Evolutionary conservation across 148 eudicot genomes (phyloP), one percentile per base, ranked within the genome.

Genomic region (Rhododendron simsii): DNA sequence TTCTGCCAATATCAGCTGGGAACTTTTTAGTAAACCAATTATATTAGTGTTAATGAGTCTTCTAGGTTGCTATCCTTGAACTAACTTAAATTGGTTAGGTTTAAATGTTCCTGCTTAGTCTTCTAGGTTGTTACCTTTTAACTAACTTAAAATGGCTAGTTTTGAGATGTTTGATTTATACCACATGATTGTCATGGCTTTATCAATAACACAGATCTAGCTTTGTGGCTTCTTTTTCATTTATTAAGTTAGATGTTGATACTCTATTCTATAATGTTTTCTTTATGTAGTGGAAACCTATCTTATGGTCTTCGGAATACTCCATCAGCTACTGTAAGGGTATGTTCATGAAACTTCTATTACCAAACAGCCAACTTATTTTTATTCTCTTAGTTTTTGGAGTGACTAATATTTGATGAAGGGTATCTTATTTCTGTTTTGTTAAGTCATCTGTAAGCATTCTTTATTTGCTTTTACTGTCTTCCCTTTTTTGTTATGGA

Each of bases 281-380:
- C 65, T 44, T 84, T n/a, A 84, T 88, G 88, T 93, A 97, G 99
- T 89, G 98, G 98, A 81, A 92, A 93, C 88, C 11, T 87, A 77
- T 91, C 99, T 45, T 93, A 91, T 90, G 99, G 99, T 84, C 98
- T 97, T 77, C 95, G 98, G 51, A 94, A 93, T 86, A 93, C 98
- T 82, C 88, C 92, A 28, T 92, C 95, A 83, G 98, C 98, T 71
- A 93, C 93, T 84, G 86, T 94, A 51, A 87, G 82, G 98, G 99
- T 95, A 90, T 86, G 91, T 77, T 79, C 16, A 53, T 87, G 63
- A 89, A 86, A 63, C 45, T 65, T 55, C 2, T 26, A 50, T 50
- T 44, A n/a, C 41, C 39, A 57, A 55, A 81, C 51, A 5, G 57
- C 50, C 69, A 69, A 33, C 73, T 26, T 86, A 37, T 86, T 47